Evolutionary conservation across 2,329 filamentous ascomycete genomes (phyloP).

Genomic region (Diplodia mutila): DNA sequence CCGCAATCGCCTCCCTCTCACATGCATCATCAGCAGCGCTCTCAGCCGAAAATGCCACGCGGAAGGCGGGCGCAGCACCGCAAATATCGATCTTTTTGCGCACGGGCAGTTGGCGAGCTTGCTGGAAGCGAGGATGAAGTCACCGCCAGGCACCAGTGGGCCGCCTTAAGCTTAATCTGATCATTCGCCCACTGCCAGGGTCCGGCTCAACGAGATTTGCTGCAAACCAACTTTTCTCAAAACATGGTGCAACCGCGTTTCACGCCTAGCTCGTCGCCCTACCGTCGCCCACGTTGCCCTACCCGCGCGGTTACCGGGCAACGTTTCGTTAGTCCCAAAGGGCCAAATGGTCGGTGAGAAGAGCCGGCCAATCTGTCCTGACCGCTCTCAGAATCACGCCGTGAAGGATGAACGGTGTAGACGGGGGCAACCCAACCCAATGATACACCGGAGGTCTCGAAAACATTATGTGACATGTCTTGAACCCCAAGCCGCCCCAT

Average conservation of each 20-base stretch:
- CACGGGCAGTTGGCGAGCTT: not conserved
- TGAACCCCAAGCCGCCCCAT: not conserved
- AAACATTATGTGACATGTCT: not conserved
- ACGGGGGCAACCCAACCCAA: not conserved
- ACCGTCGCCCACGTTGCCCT: not conserved
- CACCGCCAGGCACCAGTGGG: slow-evolving; percentile 17
- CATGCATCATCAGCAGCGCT: not conserved
- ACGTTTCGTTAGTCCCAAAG: not conserved
- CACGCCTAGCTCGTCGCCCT: not conserved
- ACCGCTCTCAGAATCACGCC: not conserved
- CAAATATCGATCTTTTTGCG: not conserved
- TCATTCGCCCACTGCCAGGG: not conserved
- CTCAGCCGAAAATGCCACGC: not conserved
- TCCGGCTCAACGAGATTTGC: not conserved
- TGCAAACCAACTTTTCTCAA: slow-evolving; percentile 3
- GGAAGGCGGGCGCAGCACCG: not conserved
- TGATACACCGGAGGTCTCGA: not conserved
- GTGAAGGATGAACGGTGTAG: not conserved
- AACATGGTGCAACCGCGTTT: not conserved
- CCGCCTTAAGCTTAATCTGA: slow-evolving; percentile 23
- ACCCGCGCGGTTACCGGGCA: not conserved
- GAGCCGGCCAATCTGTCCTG: not conserved
- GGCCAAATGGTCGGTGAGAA: slow-evolving; percentile 21
- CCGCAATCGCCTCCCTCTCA: not conserved
- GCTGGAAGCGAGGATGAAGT: slow-evolving; percentile 9